phyloP scores from a whole-genome alignment of 2,329 filamentous ascomycete genomes.

The Pestalotiopsis sp. region DNA sequence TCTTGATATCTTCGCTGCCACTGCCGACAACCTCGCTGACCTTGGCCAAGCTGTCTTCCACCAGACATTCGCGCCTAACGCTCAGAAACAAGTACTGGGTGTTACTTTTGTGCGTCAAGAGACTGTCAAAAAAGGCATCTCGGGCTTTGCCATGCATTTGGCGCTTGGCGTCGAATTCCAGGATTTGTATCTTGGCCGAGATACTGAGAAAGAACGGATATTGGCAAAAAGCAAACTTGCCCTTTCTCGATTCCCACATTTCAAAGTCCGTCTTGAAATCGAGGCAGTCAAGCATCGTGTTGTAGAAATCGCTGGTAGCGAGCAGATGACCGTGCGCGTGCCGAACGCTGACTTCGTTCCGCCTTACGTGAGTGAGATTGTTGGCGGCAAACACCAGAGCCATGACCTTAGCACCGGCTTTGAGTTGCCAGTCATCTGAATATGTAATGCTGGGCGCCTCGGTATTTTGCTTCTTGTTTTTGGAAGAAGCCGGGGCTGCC shows the following conservation, averaged over 20 bases:
- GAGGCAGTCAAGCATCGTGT: slow-evolving; percentile 80
- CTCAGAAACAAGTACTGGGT: slow-evolving; percentile 77
- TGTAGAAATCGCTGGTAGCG: slow-evolving; percentile 84
- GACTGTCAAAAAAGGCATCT: slow-evolving; percentile 88
- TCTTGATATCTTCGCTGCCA: slow-evolving; percentile 84
- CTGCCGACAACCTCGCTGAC: slow-evolving; percentile 84
- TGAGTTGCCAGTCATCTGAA: slow-evolving; percentile 86
- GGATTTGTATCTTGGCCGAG: slow-evolving; percentile 86
- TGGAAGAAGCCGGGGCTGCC: slow-evolving; percentile 49
- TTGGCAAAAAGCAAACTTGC: slow-evolving; percentile 85
- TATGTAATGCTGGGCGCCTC: slow-evolving; percentile 59
- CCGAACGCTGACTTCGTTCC: slow-evolving; percentile 33
- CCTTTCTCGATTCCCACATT: slow-evolving; percentile 74
- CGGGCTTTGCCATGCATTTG: slow-evolving; percentile 89
- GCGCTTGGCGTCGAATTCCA: slow-evolving; percentile 82
- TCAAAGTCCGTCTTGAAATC: slow-evolving; percentile 86
- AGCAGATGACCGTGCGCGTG: slow-evolving; percentile 64
- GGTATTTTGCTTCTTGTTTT: slow-evolving; percentile 54
- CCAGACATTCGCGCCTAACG: slow-evolving; percentile 80
- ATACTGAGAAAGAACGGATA: slow-evolving; percentile 92
- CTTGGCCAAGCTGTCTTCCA: slow-evolving; percentile 81
- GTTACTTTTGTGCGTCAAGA: slow-evolving; percentile 71
- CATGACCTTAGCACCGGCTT: slow-evolving; percentile 77
- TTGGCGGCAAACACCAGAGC: slow-evolving; percentile 82
- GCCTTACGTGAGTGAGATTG: slow-evolving; percentile 47